Conservation (phyloP, 495 filamentous ascomycete genomes). For the Aspergillus leporis region DNA sequence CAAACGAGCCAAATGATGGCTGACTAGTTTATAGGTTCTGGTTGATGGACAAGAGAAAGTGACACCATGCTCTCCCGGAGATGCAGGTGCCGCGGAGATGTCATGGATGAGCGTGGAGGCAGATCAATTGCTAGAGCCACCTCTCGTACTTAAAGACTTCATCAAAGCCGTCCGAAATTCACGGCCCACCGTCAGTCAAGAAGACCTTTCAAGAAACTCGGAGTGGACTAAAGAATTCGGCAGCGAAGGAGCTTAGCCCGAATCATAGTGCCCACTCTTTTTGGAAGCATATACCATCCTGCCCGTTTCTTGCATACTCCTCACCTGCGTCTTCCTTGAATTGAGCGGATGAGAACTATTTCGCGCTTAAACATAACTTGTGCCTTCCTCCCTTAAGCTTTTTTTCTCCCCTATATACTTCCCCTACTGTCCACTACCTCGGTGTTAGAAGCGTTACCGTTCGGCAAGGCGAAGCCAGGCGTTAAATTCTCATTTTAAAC, state of each 20-base stretch:
- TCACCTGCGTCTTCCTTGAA: background rate
- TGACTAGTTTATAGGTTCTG: slow-evolving; percentile 55
- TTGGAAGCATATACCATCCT: background rate
- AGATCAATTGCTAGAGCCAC: slow-evolving; percentile 81
- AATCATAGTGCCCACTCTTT: background rate
- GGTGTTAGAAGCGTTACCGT: slow-evolving; percentile 38
- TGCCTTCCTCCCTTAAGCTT: slow-evolving; percentile 1
- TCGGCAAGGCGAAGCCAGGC: slow-evolving; percentile 36
- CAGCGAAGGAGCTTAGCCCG: slow-evolving; percentile 72
- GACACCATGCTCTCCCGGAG: slow-evolving; percentile 94
- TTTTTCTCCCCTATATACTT: background rate
- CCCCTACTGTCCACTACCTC: slow-evolving; percentile 8
- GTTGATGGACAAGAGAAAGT: slow-evolving; percentile 72
- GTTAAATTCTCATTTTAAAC: slow-evolving; percentile 22
- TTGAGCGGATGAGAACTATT: background rate
- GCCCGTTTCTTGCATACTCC: background rate
- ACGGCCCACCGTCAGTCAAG: slow-evolving; percentile 82
- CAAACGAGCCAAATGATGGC: background rate
- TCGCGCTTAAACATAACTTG: slow-evolving; percentile 1
- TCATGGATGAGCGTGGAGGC: slow-evolving; percentile 84
- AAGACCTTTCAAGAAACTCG: slow-evolving; percentile 78
- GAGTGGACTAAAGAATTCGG: slow-evolving; percentile 98
- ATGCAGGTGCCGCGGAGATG: slow-evolving; percentile 84
- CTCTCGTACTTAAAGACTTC: slow-evolving; percentile 88
- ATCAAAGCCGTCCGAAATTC: slow-evolving; percentile 86